Conservation (phyloP, 768 basidiomycete genomes). For the Porpolomopsis calyptriformis region DNA sequence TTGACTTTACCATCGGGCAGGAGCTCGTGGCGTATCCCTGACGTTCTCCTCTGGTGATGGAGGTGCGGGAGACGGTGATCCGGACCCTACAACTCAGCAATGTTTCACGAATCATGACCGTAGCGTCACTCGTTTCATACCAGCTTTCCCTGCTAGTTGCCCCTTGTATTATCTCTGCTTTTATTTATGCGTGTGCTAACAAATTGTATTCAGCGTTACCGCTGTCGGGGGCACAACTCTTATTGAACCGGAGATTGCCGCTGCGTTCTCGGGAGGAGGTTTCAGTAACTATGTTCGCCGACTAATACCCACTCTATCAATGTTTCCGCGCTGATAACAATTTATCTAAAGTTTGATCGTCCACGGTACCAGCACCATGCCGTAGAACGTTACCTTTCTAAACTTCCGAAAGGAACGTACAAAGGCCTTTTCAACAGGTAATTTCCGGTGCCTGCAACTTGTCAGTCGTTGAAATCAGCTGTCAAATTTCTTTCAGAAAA, state of each 20-base stretch:
- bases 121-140: slow-evolving; percentile 44
- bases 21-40: slow-evolving; percentile 55
- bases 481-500: slow-evolving; percentile 3
- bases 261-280: slow-evolving; percentile 58
- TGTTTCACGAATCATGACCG: slow-evolving; percentile 52
- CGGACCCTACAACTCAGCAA: slow-evolving; percentile 38
- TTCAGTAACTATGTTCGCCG: slow-evolving; percentile 54
- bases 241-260: slow-evolving; percentile 48
- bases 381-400: slow-evolving; percentile 18
- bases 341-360: slow-evolving; percentile 11
- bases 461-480: neutral
- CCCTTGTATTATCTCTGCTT: slow-evolving; percentile 30
- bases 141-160: slow-evolving; percentile 52
- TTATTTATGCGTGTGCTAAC: neutral
- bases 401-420: slow-evolving; percentile 15
- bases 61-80: slow-evolving; percentile 57
- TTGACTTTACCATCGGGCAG: slow-evolving; percentile 20
- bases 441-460: neutral
- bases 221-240: slow-evolving; percentile 53
- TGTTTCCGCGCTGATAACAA: neutral
- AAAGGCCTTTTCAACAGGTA: slow-evolving; percentile 20
- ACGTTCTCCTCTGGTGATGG: slow-evolving; percentile 57
- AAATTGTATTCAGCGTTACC: slow-evolving; percentile 42
- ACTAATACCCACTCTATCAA: too few relatives aligned
- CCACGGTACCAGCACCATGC: slow-evolving; percentile 27